Conservation (phyloP, 2,329 filamentous ascomycete species). For the Alternaria burnsii region DNA sequence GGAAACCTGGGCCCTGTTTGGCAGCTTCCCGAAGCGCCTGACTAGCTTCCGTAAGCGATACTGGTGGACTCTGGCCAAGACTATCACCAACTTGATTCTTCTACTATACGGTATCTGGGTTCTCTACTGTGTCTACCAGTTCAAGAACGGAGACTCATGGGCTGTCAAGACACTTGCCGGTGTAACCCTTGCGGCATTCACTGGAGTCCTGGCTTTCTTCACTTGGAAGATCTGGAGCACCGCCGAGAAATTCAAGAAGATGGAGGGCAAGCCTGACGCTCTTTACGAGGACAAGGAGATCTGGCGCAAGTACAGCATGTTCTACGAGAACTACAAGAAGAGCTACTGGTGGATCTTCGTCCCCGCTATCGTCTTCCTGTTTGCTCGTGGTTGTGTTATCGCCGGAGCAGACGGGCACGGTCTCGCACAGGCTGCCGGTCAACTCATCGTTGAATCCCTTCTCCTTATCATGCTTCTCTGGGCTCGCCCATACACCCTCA, state of each 20-base stretch:
- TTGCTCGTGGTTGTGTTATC: constrained; percentile 85
- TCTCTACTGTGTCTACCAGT: constrained; percentile 95
- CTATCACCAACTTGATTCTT: constrained; percentile 88
- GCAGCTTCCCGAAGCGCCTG: constrained; percentile 81
- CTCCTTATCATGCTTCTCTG: constrained; percentile 84
- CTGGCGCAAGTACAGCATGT: constrained; percentile 95
- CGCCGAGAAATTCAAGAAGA: constrained; percentile 75
- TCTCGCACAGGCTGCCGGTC: constrained; percentile 78
- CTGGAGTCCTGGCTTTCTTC: constrained; percentile 81
- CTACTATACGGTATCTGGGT: constrained; percentile 95
- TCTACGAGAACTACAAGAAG: constrained; percentile 96
- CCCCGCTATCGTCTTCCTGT: constrained; percentile 87
- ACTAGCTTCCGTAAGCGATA: constrained; percentile 92
- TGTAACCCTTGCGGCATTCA: constrained; percentile 82
- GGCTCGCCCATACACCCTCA: constrained; percentile 85
- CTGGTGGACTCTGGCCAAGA: constrained; percentile 89
- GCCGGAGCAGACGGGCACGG: constrained; percentile 87
- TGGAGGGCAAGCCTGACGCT: constrained; percentile 74
- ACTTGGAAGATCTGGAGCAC: constrained; percentile 81
- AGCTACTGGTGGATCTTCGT: constrained; percentile 98
- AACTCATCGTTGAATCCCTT: constrained; percentile 80
- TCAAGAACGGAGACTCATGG: constrained; percentile 93
- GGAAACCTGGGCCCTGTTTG: constrained; percentile 90
- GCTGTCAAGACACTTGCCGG: constrained; percentile 85
- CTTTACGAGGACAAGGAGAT: constrained; percentile 89